Percentiles rank a stretch among this genome's conserved stretches.
These are phyloP conservation scores for Xylariaceae sp. DNA, from an alignment of 2,329 filamentous ascomycete species.

Conservation along the genomic window DNA sequence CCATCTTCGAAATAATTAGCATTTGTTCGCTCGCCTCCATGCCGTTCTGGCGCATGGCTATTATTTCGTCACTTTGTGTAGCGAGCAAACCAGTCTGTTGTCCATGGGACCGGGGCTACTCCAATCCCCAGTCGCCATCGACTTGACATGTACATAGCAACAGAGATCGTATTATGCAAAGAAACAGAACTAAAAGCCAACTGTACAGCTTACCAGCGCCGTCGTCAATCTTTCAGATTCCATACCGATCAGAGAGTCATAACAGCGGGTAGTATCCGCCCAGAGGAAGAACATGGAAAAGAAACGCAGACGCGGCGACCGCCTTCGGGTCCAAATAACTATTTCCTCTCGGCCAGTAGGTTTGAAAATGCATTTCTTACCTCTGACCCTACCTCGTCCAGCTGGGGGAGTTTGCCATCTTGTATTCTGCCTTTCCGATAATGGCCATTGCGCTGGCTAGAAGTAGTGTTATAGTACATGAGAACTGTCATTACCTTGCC, in stretches of 20 bases:
- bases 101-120: neutral
- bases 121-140: neutral
- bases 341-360: slow-evolving; percentile 27
- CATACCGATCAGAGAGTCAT: slow-evolving; percentile 9
- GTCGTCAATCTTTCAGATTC: slow-evolving; percentile 3
- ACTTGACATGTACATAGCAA: neutral
- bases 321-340: neutral
- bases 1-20: slow-evolving; percentile 4
- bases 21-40: neutral
- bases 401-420: slow-evolving; percentile 24
- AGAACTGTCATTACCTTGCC: slow-evolving; percentile 31
- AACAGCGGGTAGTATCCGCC: neutral
- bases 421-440: slow-evolving; percentile 11
- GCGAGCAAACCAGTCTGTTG: neutral
- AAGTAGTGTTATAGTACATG: slow-evolving; percentile 26
- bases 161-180: neutral
- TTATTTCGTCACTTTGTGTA: neutral
- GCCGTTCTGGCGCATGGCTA: neutral
- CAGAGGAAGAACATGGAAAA: neutral
- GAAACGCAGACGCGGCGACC: slow-evolving; percentile 6
- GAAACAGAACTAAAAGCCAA: neutral
- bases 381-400: slow-evolving; percentile 51
- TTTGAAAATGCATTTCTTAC: slow-evolving; percentile 42
- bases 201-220: slow-evolving; percentile 8
- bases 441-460: slow-evolving; percentile 23